Percentiles rank a stretch among this genome's conserved stretches.
Conservation (phyloP, 768 basidiomycete species). For the Pisolithus microcarpus region DNA sequence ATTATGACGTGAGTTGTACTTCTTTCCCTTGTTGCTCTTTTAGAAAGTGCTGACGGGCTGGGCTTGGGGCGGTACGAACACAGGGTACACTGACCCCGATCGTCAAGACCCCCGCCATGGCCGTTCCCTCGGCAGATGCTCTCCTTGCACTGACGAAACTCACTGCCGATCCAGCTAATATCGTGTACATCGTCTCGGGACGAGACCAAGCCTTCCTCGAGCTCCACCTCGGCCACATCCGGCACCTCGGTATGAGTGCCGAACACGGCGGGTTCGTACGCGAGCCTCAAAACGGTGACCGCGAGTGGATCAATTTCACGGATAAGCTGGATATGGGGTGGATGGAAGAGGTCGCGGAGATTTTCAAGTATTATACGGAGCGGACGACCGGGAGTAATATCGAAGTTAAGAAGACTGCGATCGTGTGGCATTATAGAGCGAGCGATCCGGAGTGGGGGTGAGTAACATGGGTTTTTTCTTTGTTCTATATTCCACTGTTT, state of each 20-base stretch:
- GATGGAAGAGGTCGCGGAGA: constrained; percentile 93
- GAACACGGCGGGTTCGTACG: constrained; percentile 94
- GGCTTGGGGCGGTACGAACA: background rate
- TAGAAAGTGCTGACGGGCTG: background rate
- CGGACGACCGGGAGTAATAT: constrained; percentile 94
- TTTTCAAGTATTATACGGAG: constrained; percentile 96
- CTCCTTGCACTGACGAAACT: constrained; percentile 69
- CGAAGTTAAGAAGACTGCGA: constrained; percentile 94
- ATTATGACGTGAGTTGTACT: constrained; percentile 92
- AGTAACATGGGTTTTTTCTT: constrained; percentile 22
- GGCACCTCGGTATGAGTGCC: constrained; percentile 81
- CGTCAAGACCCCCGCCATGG: constrained; percentile 88
- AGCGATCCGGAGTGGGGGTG: constrained; percentile 95
- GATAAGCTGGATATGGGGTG: constrained; percentile 91
- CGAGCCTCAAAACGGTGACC: constrained; percentile 46
- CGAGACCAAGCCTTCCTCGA: constrained; percentile 91
- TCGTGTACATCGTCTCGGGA: constrained; percentile 97
- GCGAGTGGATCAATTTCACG: constrained; percentile 84
- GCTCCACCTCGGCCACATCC: constrained; percentile 81
- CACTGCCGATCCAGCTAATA: constrained; percentile 73
- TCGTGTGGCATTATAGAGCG: constrained; percentile 96
- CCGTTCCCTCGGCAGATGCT: constrained; percentile 68
- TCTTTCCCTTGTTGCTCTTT: background rate
- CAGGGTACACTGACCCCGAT: constrained; percentile 96
- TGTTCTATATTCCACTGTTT: background rate